These are phyloP conservation scores for Colletotrichum orchidophilum DNA, from an alignment of 2,329 filamentous ascomycete species.

Conservation along the genomic window DNA sequence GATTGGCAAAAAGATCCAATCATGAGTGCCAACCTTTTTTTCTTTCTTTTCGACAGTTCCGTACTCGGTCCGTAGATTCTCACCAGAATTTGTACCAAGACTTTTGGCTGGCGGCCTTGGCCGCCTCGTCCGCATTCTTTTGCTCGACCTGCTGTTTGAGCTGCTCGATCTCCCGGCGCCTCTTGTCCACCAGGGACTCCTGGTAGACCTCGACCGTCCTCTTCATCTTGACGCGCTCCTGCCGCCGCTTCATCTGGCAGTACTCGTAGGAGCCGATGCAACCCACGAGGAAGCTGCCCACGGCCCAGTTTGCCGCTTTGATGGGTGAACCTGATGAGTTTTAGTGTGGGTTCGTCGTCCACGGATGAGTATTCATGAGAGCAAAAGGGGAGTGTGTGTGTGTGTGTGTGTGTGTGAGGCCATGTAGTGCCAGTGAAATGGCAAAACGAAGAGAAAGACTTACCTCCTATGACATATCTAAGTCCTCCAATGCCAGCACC, in stretches of 20 bases:
- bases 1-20: background rate
- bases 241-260: conserved; percentile 77
- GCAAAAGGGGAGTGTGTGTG: background rate
- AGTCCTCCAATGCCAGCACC: conserved; percentile 81
- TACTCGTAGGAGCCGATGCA: conserved; percentile 84
- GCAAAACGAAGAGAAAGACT: conserved; percentile 35
- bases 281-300: conserved; percentile 76
- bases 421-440: no score
- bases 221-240: conserved; percentile 86
- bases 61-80: no score
- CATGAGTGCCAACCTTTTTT: background rate
- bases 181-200: conserved; percentile 54
- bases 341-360: background rate
- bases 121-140: conserved; percentile 45
- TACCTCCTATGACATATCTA: conserved; percentile 80
- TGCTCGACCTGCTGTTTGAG: conserved; percentile 41
- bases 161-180: conserved; percentile 53
- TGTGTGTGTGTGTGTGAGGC: no score
- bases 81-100: conserved; percentile 69
- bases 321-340: conserved; percentile 50
- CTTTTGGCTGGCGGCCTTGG: conserved; percentile 44
- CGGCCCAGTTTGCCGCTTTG: conserved; percentile 85
- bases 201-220: conserved; percentile 75
- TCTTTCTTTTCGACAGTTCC: background rate
- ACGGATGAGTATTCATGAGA: no score